These are phyloP conservation scores for Xylaria polymorpha DNA, from an alignment of 2,329 filamentous ascomycete genomes.

Conservation along the genomic window DNA sequence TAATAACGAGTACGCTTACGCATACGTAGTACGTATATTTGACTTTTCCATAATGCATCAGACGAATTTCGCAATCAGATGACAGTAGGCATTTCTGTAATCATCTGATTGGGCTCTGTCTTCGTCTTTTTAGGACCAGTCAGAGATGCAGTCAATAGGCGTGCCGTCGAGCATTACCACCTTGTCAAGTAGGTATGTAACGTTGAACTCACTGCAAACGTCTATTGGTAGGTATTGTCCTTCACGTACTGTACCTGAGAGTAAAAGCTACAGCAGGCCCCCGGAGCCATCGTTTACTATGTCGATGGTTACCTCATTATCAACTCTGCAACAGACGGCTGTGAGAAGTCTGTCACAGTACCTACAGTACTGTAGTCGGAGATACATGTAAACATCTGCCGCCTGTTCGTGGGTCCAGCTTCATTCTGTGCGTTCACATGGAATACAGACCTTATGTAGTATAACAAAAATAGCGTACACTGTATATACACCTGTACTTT, in stretches of 20 bases:
- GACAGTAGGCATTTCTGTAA: slow-evolving; percentile 9
- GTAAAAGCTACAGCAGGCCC: background rate
- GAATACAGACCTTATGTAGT: background rate
- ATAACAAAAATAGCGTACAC: background rate
- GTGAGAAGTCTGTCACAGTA: background rate
- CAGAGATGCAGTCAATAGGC: slow-evolving; percentile 2
- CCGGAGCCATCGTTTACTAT: background rate
- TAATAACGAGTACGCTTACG: background rate
- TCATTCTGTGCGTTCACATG: background rate
- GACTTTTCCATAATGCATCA: slow-evolving; percentile 1
- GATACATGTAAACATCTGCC: background rate
- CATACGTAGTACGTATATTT: background rate
- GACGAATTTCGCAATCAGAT: slow-evolving; percentile 14
- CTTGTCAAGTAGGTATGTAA: slow-evolving; percentile 5
- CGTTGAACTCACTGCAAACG: slow-evolving; percentile 3
- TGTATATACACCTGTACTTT: background rate
- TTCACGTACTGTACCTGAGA: background rate
- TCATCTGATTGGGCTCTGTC: slow-evolving; percentile 11
- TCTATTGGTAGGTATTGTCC: background rate
- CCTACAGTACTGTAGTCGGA: no score
- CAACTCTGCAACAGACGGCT: background rate
- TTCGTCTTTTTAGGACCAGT: background rate
- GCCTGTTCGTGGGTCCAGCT: background rate
- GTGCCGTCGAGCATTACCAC: slow-evolving; percentile 9
- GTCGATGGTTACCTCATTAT: background rate